Conservation (phyloP, 768 basidiomycete genomes). For the Mycena filopes region DNA sequence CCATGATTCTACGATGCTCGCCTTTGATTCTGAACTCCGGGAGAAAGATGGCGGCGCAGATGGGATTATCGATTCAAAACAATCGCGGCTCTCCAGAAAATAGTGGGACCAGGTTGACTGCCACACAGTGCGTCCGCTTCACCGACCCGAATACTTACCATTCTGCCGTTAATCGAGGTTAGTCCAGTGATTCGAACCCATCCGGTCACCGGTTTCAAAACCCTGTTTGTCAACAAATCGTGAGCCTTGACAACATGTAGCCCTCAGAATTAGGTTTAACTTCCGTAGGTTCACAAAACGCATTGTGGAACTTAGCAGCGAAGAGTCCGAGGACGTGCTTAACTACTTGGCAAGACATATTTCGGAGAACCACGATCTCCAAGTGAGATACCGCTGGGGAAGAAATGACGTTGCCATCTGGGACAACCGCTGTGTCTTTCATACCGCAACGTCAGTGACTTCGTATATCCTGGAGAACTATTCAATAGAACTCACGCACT, state of each 20-base stretch:
- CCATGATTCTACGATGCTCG: background rate
- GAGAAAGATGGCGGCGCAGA: conserved; percentile 10
- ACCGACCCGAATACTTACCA: too few relatives aligned
- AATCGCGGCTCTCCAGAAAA: conserved; percentile 65
- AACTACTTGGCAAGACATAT: conserved; percentile 59
- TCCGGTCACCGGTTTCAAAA: conserved; percentile 69
- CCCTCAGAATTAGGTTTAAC: too few relatives aligned
- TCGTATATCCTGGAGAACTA: background rate
- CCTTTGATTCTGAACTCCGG: background rate
- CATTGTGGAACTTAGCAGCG: conserved; percentile 61
- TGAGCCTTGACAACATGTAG: conserved; percentile 31
- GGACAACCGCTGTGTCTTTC: conserved; percentile 65
- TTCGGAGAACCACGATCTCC: conserved; percentile 68
- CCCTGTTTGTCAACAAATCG: conserved; percentile 64
- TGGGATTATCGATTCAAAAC: conserved; percentile 42
- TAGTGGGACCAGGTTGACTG: conserved; percentile 55
- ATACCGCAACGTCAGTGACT: conserved; percentile 52
- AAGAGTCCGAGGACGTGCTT: conserved; percentile 62
- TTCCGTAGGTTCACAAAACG: conserved; percentile 59
- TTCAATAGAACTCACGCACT: background rate
- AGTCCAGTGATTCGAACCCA: too few relatives aligned
- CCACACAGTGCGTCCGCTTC: conserved; percentile 57
- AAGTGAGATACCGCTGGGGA: conserved; percentile 62
- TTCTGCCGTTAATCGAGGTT: too few relatives aligned
- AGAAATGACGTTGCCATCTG: conserved; percentile 66